A percentile compares a stretch with the other conserved stretches of the same genome.
phyloP scores from a whole-genome alignment of 805 yeast genomes.

The Saccharomycopsis sp. region DNA sequence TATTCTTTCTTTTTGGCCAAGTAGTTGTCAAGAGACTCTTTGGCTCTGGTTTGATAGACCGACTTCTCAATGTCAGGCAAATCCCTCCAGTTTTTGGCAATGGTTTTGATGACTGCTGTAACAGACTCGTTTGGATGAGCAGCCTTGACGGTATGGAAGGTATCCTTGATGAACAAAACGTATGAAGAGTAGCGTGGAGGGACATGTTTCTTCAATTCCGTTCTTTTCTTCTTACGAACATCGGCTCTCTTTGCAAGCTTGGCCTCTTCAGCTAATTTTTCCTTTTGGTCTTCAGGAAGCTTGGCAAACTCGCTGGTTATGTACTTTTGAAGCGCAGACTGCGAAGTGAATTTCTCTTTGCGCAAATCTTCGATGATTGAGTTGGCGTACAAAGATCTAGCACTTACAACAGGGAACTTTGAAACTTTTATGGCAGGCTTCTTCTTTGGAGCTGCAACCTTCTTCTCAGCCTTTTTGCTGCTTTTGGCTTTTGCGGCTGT shows the following conservation, averaged over 20 bases:
- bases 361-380: constrained; percentile 10
- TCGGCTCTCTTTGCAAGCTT: not conserved
- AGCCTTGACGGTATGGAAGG: not conserved
- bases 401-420: constrained; percentile 3
- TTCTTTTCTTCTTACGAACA: constrained; percentile 2
- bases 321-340: constrained; percentile 5
- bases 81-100: constrained; percentile 13
- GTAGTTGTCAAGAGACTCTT: constrained; percentile 5
- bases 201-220: constrained; percentile 7
- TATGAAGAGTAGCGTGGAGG: constrained; percentile 12
- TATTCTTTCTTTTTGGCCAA: constrained; percentile 11
- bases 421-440: not conserved
- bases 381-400: constrained; percentile 7
- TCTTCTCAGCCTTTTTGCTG: not conserved
- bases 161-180: constrained; percentile 11
- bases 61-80: constrained; percentile 10
- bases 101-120: not conserved
- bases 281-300: constrained; percentile 8
- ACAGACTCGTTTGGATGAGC: not conserved
- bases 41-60: constrained; percentile 5
- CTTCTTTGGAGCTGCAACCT: constrained; percentile 6
- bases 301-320: not conserved
- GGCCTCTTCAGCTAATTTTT: not conserved
- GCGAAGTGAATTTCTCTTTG: constrained; percentile 10
- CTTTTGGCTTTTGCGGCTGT: not conserved